phyloP scores from a whole-genome alignment of 2,329 filamentous ascomycete genomes.

The Septoria petroselini region DNA sequence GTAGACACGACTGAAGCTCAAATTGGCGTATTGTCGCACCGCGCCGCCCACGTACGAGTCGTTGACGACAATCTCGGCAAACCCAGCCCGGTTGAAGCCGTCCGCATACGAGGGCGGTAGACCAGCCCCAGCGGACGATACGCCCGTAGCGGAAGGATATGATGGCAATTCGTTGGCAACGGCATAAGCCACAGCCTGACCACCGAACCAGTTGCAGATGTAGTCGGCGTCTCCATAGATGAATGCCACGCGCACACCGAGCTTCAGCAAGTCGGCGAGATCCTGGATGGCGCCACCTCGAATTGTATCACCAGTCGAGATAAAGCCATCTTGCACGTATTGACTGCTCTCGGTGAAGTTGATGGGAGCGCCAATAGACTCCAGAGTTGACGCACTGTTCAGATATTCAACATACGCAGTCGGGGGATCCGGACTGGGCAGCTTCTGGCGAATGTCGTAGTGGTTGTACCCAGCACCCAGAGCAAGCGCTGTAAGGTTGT shows the following conservation, averaged over 20 bases:
- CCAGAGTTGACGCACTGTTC: slow-evolving; percentile 47
- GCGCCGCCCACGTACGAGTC: slow-evolving; percentile 65
- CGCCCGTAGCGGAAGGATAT: slow-evolving; percentile 18
- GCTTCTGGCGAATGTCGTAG: slow-evolving; percentile 54
- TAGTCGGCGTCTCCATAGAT: slow-evolving; percentile 64
- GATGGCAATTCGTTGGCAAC: slow-evolving; percentile 26
- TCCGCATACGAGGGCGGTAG: slow-evolving; percentile 44
- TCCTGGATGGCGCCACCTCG: slow-evolving; percentile 42
- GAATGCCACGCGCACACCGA: slow-evolving; percentile 55
- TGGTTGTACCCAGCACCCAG: slow-evolving; percentile 27
- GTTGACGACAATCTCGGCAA: slow-evolving; percentile 68
- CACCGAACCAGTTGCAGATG: slow-evolving; percentile 62
- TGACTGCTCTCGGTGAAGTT: slow-evolving; percentile 48
- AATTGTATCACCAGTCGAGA: slow-evolving; percentile 46
- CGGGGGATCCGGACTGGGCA: slow-evolving; percentile 55
- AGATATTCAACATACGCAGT: slow-evolving; percentile 51
- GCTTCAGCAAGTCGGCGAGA: slow-evolving; percentile 43
- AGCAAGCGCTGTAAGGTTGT: slow-evolving; percentile 26
- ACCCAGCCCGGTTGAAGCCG: slow-evolving; percentile 64
- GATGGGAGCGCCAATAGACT: slow-evolving; percentile 50
- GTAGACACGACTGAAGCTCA: slow-evolving; percentile 53
- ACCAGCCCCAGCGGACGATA: slow-evolving; percentile 11
- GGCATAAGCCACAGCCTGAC: slow-evolving; percentile 25
- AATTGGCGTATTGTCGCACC: slow-evolving; percentile 72
- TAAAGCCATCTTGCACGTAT: slow-evolving; percentile 45